Conservation (phyloP, 768 basidiomycete species). For the Rhizopogon roseolus region DNA sequence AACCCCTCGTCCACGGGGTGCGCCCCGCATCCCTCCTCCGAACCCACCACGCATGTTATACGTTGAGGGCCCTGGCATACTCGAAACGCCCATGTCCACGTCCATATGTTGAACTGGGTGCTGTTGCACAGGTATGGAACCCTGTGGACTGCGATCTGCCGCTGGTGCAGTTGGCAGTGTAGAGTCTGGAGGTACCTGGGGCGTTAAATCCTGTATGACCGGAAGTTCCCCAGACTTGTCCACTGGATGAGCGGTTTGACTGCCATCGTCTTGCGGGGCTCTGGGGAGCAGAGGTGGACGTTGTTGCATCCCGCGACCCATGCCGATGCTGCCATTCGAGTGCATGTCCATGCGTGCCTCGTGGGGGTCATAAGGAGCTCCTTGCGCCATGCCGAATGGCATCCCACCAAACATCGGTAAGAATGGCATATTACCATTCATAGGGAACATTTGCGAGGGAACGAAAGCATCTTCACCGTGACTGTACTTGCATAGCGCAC, state of each 20-base stretch:
- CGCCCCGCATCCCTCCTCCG: conserved; percentile 38
- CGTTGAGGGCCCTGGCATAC: conserved; percentile 14
- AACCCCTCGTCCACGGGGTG: conserved; percentile 46
- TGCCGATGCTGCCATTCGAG: conserved; percentile 31
- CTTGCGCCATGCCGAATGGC: conserved; percentile 48
- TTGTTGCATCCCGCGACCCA: conserved; percentile 32
- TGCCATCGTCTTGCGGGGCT: conserved; percentile 48
- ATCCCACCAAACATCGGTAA: conserved; percentile 66
- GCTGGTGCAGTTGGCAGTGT: conserved; percentile 17
- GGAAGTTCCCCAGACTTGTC: conserved; percentile 68
- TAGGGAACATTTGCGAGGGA: conserved; percentile 62
- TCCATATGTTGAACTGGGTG: conserved; percentile 24
- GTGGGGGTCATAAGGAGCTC: conserved; percentile 68
- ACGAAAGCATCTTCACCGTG: conserved; percentile 88
- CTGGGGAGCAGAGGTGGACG: conserved; percentile 58
- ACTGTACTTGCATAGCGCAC: conserved; percentile 85
- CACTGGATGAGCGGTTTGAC: conserved; percentile 31
- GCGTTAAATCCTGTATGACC: conserved; percentile 81
- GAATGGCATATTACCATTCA: conserved; percentile 55
- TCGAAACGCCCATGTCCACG: conserved; percentile 31
- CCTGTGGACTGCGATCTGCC: conserved; percentile 12
- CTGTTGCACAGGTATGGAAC: not conserved
- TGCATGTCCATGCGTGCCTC: conserved; percentile 81
- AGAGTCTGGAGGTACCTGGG: conserved; percentile 35
- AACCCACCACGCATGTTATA: conserved; percentile 19